Conservation (phyloP, 371 early-diverging fungal species). For the Circinella minor region DNA sequence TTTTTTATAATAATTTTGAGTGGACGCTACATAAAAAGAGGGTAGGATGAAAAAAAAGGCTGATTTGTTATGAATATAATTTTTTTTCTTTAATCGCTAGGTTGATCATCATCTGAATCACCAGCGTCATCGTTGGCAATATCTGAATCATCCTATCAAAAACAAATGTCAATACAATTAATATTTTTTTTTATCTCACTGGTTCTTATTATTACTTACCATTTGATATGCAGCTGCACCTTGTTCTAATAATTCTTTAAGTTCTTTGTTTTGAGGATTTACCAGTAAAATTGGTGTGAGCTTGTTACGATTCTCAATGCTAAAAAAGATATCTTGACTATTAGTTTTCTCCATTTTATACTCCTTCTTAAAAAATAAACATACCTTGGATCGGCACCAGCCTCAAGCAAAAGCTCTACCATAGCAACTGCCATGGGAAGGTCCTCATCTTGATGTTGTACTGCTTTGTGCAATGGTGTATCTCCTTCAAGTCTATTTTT, state of each 20-base stretch:
- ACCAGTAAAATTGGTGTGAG: slow-evolving; percentile 43
- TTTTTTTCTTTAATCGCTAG: slow-evolving; percentile 9
- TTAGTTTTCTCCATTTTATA: not conserved
- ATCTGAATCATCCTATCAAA: slow-evolving; percentile 11
- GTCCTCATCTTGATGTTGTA: slow-evolving; percentile 48
- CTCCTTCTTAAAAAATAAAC: not conserved
- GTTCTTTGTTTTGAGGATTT: slow-evolving; percentile 30
- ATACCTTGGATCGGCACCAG: slow-evolving; percentile 59
- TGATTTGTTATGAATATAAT: not conserved
- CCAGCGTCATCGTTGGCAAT: not conserved
- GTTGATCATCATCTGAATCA: slow-evolving; percentile 16
- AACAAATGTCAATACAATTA: not conserved
- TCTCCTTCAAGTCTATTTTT: slow-evolving; percentile 60
- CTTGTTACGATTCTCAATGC: slow-evolving; percentile 41
- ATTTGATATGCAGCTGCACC: slow-evolving; percentile 33
- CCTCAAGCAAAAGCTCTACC: slow-evolving; percentile 56
- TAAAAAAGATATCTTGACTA: slow-evolving; percentile 11
- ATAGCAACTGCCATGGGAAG: slow-evolving; percentile 56
- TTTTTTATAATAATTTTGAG: not conserved
- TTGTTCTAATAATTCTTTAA: slow-evolving; percentile 32
- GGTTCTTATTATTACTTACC: slow-evolving; percentile 29
- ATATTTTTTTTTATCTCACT: not conserved
- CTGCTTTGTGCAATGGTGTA: slow-evolving; percentile 72
- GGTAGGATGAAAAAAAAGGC: not conserved
- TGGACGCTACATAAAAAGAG: not conserved